Evolutionary conservation across 2,329 filamentous ascomycete species (phyloP), one percentile per base, ranked within the genome.

Genomic region (Lachnellula occidentalis): DNA sequence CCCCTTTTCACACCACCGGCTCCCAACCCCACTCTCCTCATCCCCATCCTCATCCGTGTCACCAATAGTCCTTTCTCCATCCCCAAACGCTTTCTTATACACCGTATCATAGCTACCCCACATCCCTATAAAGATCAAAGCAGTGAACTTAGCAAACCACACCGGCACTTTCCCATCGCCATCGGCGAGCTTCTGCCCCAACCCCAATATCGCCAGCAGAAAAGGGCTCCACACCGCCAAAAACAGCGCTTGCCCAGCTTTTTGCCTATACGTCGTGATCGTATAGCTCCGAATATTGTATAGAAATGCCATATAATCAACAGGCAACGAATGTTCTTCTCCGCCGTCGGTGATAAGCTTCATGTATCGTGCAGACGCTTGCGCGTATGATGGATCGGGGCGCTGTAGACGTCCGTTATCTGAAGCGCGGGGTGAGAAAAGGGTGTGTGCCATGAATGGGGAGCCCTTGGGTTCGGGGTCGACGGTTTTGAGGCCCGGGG

Each of bases 311-410:
- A 85, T 85, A 67, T 96, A 99, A 52, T 88, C 85, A 5, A 78
- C 71, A 0, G 94, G 94, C 1, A 99, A 77, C n/a, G 78, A 76
- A 67, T 94, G 87, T 69, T 97, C 91, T 2, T 75, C 73, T 0
- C 90, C 92, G 15, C 94, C 94, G 60, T 86, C 81, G 14, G 79
- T 82, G 63, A 99, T 81, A 49, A 96, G 78, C 57, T 86, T 85
- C 22, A 96, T 75, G 69, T 99, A 97, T 12, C 94, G 85, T 43
- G 82, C 77, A 2, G 90, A 95, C 0, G 94, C 81, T 71, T 96
- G 90, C 0, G 91, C 88, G 65, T 92, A 91, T 54, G 78, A 78
- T 1, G 83, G 78, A 51, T 87, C 78, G 0, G 85, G 83, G 5
- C 90, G 82, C n/a, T 67, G 61, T 22, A 11, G 3, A 11, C 24